phyloP scores from a whole-genome alignment of 495 filamentous ascomycete genomes.

The Aspergillus biplanus region DNA sequence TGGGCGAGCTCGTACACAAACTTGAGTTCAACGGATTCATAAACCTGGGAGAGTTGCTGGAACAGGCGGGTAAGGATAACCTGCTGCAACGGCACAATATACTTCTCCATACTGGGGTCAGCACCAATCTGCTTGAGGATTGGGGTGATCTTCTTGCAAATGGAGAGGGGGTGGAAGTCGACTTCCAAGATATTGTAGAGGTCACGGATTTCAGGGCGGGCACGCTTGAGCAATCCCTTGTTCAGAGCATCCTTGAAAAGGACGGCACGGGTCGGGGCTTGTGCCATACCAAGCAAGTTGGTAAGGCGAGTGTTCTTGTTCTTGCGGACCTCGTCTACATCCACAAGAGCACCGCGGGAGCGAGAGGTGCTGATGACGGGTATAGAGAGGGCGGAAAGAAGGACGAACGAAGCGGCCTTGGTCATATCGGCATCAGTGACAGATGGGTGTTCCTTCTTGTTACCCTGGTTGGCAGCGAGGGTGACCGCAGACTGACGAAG shows the following conservation, averaged over 20 bases:
- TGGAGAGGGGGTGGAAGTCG: slow-evolving; percentile 97
- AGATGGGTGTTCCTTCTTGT: slow-evolving; percentile 93
- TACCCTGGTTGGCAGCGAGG: slow-evolving; percentile 79
- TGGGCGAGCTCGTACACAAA: slow-evolving; percentile 93
- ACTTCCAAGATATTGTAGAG: slow-evolving; percentile 98
- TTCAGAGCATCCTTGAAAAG: slow-evolving; percentile 94
- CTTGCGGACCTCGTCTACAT: slow-evolving; percentile 95
- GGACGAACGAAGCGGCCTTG: slow-evolving; percentile 89
- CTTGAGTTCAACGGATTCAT: slow-evolving; percentile 93
- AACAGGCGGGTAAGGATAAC: slow-evolving; percentile 97
- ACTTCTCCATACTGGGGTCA: slow-evolving; percentile 96
- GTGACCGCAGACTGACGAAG: slow-evolving; percentile 87
- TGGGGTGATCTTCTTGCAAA: slow-evolving; percentile 98
- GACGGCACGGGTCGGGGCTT: slow-evolving; percentile 83
- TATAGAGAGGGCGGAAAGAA: slow-evolving; percentile 93
- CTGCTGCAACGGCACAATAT: slow-evolving; percentile 91
- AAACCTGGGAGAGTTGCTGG: slow-evolving; percentile 98
- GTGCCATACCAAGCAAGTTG: slow-evolving; percentile 89
- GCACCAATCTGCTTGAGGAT: slow-evolving; percentile 92
- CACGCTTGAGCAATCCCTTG: slow-evolving; percentile 90
- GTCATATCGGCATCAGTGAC: slow-evolving; percentile 85
- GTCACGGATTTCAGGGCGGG: slow-evolving; percentile 89
- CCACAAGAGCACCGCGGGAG: slow-evolving; percentile 91
- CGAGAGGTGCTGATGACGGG: slow-evolving; percentile 98
- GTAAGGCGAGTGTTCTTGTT: slow-evolving; percentile 98